Percentiles rank a stretch among this genome's conserved stretches.
Conservation (phyloP, 2,329 filamentous ascomycete genomes). For the Colletotrichum cereale region DNA sequence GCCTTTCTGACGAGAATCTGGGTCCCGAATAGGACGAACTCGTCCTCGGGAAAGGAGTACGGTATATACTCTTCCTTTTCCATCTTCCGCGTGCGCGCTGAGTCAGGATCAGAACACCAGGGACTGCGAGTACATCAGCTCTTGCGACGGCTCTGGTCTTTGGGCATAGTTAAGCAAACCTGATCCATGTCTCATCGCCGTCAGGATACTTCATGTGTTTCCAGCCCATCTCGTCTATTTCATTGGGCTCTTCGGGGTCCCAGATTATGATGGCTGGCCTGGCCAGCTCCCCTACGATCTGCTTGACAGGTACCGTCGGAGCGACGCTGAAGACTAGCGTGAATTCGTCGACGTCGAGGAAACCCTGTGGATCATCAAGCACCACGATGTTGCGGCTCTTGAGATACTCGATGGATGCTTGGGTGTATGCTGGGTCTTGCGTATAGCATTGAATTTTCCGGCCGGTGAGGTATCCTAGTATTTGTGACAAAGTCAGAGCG, state of each 20-base stretch:
- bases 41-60: background rate
- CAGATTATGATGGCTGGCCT: slow-evolving; percentile 43
- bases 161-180: background rate
- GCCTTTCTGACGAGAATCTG: slow-evolving; percentile 1
- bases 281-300: slow-evolving; percentile 42
- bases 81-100: slow-evolving; percentile 4
- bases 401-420: background rate
- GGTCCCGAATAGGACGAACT: background rate
- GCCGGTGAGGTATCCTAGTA: background rate
- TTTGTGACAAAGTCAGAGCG: background rate
- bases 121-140: background rate
- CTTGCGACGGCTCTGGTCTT: background rate
- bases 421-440: slow-evolving; percentile 14
- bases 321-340: slow-evolving; percentile 40
- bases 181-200: background rate
- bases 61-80: background rate
- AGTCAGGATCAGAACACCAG: background rate
- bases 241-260: background rate
- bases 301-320: slow-evolving; percentile 42
- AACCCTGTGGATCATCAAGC: slow-evolving; percentile 36
- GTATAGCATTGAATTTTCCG: slow-evolving; percentile 1
- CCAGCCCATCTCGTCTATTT: background rate
- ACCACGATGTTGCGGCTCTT: slow-evolving; percentile 28
- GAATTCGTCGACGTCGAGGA: slow-evolving; percentile 41
- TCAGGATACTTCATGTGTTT: background rate